A percentile compares a stretch with the other conserved stretches of the same genome.
phyloP scores from a whole-genome alignment of 768 basidiomycete genomes.

The Mycena vulgaris region DNA sequence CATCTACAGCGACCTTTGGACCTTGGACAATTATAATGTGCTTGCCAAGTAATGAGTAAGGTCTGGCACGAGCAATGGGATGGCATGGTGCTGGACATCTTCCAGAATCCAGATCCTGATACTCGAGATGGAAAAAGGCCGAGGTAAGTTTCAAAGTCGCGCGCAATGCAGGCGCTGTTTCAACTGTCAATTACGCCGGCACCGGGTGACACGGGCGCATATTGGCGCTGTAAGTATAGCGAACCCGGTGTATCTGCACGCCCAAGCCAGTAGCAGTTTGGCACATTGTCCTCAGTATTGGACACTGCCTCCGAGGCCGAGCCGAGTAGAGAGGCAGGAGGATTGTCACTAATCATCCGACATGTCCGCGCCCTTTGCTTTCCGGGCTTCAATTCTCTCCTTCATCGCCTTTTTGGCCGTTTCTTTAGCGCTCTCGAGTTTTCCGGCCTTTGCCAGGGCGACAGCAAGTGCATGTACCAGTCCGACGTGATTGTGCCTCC shows the following conservation, averaged over 20 bases:
- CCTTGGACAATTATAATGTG: no score
- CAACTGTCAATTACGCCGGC: conserved; percentile 2
- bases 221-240: background rate
- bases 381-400: conserved; percentile 61
- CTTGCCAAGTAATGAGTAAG: no score
- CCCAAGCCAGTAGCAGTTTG: background rate
- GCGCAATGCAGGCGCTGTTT: conserved; percentile 14
- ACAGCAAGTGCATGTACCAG: conserved; percentile 82
- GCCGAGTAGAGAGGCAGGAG: conserved; percentile 1
- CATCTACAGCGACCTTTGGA: background rate
- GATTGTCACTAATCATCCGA: conserved; percentile 58
- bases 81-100: background rate
- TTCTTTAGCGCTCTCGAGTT: conserved; percentile 67
- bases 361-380: conserved; percentile 62
- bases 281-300: background rate
- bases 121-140: conserved; percentile 16
- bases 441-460: conserved; percentile 80
- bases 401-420: conserved; percentile 62
- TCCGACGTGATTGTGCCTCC: conserved; percentile 90
- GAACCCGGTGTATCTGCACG: background rate
- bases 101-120: background rate
- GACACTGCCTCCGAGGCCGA: background rate
- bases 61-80: no score
- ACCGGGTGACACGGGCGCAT: background rate
- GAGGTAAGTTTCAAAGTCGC: background rate